Evolutionary conservation across 2,329 filamentous ascomycete genomes (phyloP), one percentile per base, ranked within the genome.

Genomic region (Colletotrichum sp.): DNA sequence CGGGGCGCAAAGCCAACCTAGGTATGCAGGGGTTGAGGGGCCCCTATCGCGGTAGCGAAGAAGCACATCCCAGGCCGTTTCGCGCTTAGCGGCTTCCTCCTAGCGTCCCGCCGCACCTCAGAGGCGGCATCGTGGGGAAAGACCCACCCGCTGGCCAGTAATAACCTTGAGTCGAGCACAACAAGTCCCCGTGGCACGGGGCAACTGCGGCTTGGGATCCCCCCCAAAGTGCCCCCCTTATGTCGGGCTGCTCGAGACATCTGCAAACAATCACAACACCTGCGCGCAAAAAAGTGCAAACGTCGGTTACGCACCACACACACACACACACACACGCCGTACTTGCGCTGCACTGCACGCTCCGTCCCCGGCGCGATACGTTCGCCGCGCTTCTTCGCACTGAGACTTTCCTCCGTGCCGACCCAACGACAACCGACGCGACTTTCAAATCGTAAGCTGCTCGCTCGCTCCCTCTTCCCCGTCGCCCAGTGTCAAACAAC

Each of bases 181-280:
- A 52, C 68, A 70, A 70, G 27, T 32, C 28, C 27, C 59, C 68
- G 57, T 59, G 65, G 74, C 74, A 74, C 74, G 74, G 74, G 73
- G 60, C 65, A 76, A 73, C 65, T 71, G 68, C 59, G 60, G 44
- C 68, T 61, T 75, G 55, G 68, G 68, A 68, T 75, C 59, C 72
- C 68, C 39, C 19, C 44, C 44, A 22, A 52, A 52, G 44, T 52
- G 44, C 44, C 44, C 44, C 72, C 72, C 74, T 59, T 69, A 64
- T 76, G 74, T 74, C n/a, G 44, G 44, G n/a, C 57, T 63, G 71
- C 63, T 75, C 70, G 32, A 63, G n/a, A 64, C 70, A 52, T 64
- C 59, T 59, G 65, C 74, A 64, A 70, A 34, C 68, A 65, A 72
- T 63, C 72, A 75, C 69, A 75, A 75, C 66, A 68, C 15, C 66